A percentile compares a stretch with the other conserved stretches of the same genome.
Evolutionary conservation across 371 early-diverging fungal species (phyloP).

Genomic region (Mortierella sp.): DNA sequence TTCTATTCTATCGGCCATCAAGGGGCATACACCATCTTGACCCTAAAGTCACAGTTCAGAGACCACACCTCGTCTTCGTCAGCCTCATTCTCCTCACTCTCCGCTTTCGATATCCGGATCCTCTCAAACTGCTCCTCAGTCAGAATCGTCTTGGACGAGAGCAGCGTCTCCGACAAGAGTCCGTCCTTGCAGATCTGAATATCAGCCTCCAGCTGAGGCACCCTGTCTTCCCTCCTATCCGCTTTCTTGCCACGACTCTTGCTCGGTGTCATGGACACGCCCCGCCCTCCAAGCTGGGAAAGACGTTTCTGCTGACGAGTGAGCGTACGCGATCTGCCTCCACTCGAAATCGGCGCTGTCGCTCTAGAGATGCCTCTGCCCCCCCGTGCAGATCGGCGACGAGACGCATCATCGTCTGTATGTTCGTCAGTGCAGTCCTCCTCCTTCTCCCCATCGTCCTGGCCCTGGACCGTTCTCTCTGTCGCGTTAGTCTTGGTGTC

Average conservation of each 20-base stretch:
- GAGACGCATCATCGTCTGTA: constrained; percentile 7
- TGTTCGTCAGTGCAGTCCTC: neutral
- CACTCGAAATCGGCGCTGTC: neutral
- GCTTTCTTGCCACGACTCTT: neutral
- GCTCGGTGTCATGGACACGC: neutral
- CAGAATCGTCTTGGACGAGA: constrained; percentile 28
- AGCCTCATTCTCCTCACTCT: neutral
- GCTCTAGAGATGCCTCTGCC: no score
- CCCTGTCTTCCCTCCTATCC: neutral
- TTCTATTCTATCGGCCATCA: neutral
- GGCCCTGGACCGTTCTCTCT: neutral
- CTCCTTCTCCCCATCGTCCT: neutral
- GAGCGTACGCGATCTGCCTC: neutral
- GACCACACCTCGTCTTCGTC: constrained; percentile 33
- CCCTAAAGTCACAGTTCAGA: constrained; percentile 26
- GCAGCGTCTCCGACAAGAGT: constrained; percentile 17
- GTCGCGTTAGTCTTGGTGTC: neutral
- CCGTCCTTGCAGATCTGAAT: constrained; percentile 32
- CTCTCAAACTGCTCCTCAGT: constrained; percentile 33
- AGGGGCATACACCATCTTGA: constrained; percentile 22
- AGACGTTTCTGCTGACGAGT: constrained; percentile 1
- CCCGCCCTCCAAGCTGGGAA: neutral
- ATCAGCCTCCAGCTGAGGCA: constrained; percentile 43
- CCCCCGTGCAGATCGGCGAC: no score
- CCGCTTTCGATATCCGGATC: constrained; percentile 2